Conservation (phyloP, 2,329 filamentous ascomycete species). For the Dactylellina sp. region DNA sequence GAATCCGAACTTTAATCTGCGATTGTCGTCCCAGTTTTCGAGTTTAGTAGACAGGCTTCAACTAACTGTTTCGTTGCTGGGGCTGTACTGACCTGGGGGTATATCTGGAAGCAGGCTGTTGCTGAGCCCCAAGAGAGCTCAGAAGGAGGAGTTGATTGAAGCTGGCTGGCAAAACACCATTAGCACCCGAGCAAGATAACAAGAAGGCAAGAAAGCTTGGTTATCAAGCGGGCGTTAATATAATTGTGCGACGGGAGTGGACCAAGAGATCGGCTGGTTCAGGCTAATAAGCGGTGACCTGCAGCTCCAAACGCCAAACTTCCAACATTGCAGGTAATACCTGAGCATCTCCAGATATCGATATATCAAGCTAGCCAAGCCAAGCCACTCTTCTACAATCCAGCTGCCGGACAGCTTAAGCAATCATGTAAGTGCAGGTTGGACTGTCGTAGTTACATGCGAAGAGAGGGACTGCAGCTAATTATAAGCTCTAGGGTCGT, state of each 20-base stretch:
- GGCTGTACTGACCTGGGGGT: too few species aligned
- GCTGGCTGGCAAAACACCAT: too few species aligned
- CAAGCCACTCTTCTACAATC: not conserved
- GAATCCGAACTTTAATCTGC: not conserved
- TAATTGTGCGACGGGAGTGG: not conserved
- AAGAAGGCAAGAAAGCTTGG: too few species aligned
- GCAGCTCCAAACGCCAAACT: conserved; percentile 4
- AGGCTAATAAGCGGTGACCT: conserved; percentile 8
- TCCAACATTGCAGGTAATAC: too few species aligned
- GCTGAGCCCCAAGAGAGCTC: too few species aligned
- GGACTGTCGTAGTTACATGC: not conserved
- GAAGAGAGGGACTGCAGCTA: not conserved
- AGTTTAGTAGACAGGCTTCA: not conserved
- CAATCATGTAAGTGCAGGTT: conserved; percentile 2
- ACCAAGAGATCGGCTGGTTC: conserved; percentile 8
- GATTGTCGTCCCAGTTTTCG: not conserved
- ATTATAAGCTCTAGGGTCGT: conserved; percentile 76
- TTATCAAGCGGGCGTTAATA: not conserved
- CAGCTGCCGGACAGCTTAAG: conserved; percentile 12
- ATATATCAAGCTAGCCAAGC: not conserved
- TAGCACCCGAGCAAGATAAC: too few species aligned
- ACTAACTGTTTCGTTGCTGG: not conserved
- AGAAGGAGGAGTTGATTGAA: not conserved
- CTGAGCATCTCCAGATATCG: not conserved
- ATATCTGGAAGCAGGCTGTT: too few species aligned